Percentiles rank a stretch among this genome's conserved stretches.
These are phyloP conservation scores for Fonsecaea pugnacius DNA, from an alignment of 2,329 filamentous ascomycete species.

Conservation along the genomic window DNA sequence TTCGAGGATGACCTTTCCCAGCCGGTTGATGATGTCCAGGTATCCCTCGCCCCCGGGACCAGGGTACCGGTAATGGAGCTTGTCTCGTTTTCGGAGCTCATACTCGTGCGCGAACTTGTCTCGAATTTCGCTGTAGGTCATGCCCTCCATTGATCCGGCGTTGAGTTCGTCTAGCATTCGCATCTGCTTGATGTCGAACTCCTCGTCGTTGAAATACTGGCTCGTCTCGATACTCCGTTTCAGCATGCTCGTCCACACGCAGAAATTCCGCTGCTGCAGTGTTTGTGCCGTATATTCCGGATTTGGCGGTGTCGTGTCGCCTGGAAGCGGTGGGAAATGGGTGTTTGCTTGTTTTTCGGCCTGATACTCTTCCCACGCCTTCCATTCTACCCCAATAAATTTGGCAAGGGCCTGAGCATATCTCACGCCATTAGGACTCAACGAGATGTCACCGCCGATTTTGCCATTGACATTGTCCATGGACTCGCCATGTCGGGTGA, in stretches of 20 bases:
- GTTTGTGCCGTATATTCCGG: slow-evolving; percentile 67
- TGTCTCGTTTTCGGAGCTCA: slow-evolving; percentile 76
- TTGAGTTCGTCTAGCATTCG: slow-evolving; percentile 97
- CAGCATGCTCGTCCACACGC: slow-evolving; percentile 98
- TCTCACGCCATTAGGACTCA: slow-evolving; percentile 77
- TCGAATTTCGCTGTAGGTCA: slow-evolving; percentile 91
- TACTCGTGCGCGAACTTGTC: slow-evolving; percentile 81
- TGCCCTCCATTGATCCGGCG: slow-evolving; percentile 86
- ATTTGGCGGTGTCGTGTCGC: slow-evolving; percentile 92
- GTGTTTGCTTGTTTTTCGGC: slow-evolving; percentile 75
- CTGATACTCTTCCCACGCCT: slow-evolving; percentile 81
- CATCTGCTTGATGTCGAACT: slow-evolving; percentile 97
- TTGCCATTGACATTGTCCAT: slow-evolving; percentile 83
- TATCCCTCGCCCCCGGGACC: slow-evolving; percentile 96
- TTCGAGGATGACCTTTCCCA: slow-evolving; percentile 94
- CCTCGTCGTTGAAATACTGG: slow-evolving; percentile 90
- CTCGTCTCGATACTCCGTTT: slow-evolving; percentile 86
- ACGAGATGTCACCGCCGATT: slow-evolving; percentile 85
- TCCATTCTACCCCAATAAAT: slow-evolving; percentile 81
- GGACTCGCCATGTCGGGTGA: slow-evolving; percentile 92
- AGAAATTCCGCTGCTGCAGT: slow-evolving; percentile 79
- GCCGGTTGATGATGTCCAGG: slow-evolving; percentile 92
- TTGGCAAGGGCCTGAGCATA: slow-evolving; percentile 79
- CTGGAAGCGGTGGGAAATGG: slow-evolving; percentile 85
- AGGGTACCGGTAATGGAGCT: slow-evolving; percentile 94